These are phyloP conservation scores for Ganoderma resinaceum DNA, from an alignment of 1,284 basidiomycete genomes.

Conservation along the genomic window DNA sequence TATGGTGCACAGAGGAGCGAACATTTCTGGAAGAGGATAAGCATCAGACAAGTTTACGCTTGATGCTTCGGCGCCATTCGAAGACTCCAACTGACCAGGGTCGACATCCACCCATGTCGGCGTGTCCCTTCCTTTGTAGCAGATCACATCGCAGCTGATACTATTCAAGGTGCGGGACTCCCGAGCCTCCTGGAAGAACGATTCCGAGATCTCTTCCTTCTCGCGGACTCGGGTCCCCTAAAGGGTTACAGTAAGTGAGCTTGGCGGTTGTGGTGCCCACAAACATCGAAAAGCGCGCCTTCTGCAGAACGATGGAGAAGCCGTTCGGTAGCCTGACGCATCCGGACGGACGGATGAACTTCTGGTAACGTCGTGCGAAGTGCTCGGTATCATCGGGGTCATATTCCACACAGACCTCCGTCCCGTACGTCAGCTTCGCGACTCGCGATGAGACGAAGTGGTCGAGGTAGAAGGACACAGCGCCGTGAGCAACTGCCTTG, in stretches of 20 bases:
- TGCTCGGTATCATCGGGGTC: slow-evolving; percentile 42
- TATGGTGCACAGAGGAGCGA: slow-evolving; percentile 51
- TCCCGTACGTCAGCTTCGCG: slow-evolving; percentile 44
- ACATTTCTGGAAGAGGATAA: slow-evolving; percentile 43
- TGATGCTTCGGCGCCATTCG: neutral
- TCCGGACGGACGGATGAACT: slow-evolving; percentile 41
- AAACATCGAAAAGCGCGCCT: slow-evolving; percentile 33
- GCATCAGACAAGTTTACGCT: neutral
- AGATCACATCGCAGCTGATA: slow-evolving; percentile 44
- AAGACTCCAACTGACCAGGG: slow-evolving; percentile 43
- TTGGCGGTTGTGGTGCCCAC: neutral
- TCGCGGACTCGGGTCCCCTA: slow-evolving; percentile 45
- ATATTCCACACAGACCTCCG: slow-evolving; percentile 37
- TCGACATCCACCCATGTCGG: slow-evolving; percentile 56
- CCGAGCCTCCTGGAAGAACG: slow-evolving; percentile 44
- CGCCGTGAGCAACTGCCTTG: slow-evolving; percentile 46
- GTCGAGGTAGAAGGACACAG: slow-evolving; percentile 44
- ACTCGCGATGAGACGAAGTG: slow-evolving; percentile 45
- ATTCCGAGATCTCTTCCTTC: slow-evolving; percentile 49
- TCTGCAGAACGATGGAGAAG: slow-evolving; percentile 44
- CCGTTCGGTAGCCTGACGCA: slow-evolving; percentile 38
- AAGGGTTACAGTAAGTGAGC: neutral
- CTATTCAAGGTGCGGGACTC: slow-evolving; percentile 36
- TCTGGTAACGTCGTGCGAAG: slow-evolving; percentile 33
- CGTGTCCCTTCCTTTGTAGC: slow-evolving; percentile 47